These are phyloP conservation scores for Castanospermum australe DNA, from an alignment of 306 rosid species.

Conservation along the genomic window DNA sequence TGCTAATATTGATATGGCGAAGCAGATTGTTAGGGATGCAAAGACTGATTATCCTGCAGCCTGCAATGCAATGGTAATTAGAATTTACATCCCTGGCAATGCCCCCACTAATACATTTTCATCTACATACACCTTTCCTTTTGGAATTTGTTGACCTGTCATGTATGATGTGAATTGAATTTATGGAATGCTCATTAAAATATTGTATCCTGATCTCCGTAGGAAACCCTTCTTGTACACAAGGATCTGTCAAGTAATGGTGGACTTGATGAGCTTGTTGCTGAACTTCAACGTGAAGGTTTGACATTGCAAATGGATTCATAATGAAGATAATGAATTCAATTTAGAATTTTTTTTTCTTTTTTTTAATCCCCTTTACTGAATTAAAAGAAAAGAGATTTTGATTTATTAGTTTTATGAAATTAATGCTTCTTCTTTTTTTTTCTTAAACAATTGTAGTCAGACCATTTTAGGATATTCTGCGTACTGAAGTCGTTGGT, in stretches of 20 bases:
- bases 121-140: not conserved
- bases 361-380: not conserved
- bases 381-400: not conserved
- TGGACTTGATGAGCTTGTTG: slow-evolving; percentile 48
- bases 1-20: slow-evolving; percentile 77
- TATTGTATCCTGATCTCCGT: slow-evolving; percentile 24
- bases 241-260: slow-evolving; percentile 57
- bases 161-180: not conserved
- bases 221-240: slow-evolving; percentile 94
- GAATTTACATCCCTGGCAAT: not conserved
- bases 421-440: not conserved
- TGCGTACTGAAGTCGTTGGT: not conserved
- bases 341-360: not conserved
- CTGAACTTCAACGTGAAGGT: slow-evolving; percentile 72
- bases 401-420: not conserved
- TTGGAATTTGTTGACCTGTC: not conserved
- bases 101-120: not conserved
- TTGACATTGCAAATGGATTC: slow-evolving; percentile 12
- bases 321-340: not conserved
- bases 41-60: slow-evolving; percentile 83
- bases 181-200: not conserved
- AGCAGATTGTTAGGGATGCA: slow-evolving; percentile 71
- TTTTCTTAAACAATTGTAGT: not conserved
- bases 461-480: not conserved
- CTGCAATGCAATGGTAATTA: slow-evolving; percentile 80